These are phyloP conservation scores for Cunninghamia lanceolata DNA, from an alignment of 75 land plant genomes.

Conservation along the genomic window DNA sequence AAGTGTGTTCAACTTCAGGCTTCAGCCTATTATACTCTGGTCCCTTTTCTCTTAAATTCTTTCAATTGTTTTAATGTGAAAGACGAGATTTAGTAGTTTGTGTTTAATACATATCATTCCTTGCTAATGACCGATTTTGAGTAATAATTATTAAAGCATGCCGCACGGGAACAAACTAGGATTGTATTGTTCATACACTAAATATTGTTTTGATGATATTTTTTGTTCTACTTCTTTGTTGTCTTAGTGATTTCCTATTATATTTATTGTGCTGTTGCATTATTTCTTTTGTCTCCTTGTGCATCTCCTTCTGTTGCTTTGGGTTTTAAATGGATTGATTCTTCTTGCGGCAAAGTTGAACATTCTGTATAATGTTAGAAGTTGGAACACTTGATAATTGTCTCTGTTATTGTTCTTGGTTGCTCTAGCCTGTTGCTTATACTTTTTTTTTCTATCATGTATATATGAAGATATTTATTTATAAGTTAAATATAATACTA, in stretches of 20 bases:
- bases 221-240: background rate
- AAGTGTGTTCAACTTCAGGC: background rate
- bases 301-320: background rate
- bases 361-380: background rate
- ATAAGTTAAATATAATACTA: background rate
- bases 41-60: background rate
- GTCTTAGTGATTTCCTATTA: background rate
- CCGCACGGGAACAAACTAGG: background rate
- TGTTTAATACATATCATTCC: background rate
- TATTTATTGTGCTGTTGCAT: background rate
- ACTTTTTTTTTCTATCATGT: background rate
- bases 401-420: background rate
- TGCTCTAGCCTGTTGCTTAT: background rate
- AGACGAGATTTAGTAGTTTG: background rate
- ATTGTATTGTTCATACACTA: background rate
- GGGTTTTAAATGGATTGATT: background rate
- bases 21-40: background rate
- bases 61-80: background rate
- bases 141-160: background rate
- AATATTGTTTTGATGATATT: background rate
- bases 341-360: background rate
- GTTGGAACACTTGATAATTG: background rate
- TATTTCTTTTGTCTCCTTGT: background rate
- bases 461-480: background rate
- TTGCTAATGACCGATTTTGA: background rate